phyloP scores from a whole-genome alignment of 1,284 basidiomycete species.

The Ustilago curta region DNA sequence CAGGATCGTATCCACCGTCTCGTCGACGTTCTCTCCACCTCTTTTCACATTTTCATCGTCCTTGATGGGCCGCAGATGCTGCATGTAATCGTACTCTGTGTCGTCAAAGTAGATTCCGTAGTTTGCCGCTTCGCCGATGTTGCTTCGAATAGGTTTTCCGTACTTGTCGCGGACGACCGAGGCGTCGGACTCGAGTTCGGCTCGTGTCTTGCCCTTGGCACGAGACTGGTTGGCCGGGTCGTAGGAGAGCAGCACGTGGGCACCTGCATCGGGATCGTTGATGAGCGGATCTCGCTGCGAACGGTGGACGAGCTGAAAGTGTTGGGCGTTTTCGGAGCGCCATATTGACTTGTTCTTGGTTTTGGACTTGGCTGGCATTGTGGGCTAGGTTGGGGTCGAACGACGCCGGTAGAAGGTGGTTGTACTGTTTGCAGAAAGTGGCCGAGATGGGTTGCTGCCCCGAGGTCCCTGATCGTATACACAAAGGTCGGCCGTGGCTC shows the following conservation, averaged over 20 bases:
- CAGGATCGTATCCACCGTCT: constrained; percentile 57
- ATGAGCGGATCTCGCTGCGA: constrained; percentile 95
- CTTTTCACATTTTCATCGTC: constrained; percentile 57
- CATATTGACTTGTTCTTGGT: constrained; percentile 77
- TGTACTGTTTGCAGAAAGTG: not conserved
- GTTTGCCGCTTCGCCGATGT: constrained; percentile 84
- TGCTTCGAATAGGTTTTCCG: constrained; percentile 54
- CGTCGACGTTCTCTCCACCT: constrained; percentile 62
- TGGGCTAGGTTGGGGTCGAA: not conserved
- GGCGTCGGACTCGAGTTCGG: constrained; percentile 76
- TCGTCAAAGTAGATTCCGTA: constrained; percentile 98
- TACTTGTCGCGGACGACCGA: constrained; percentile 74
- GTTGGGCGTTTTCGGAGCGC: constrained; percentile 85
- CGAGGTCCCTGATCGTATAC: not conserved
- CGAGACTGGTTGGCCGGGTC: constrained; percentile 72
- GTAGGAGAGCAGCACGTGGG: constrained; percentile 87
- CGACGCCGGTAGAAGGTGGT: not conserved
- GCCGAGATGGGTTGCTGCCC: not conserved
- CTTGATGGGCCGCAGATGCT: constrained; percentile 77
- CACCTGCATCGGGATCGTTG: constrained; percentile 88
- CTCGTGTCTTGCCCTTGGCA: constrained; percentile 79
- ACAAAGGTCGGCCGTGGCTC: too few species aligned
- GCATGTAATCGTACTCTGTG: constrained; percentile 99
- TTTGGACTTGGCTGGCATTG: constrained; percentile 58
- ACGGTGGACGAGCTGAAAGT: constrained; percentile 96